phyloP scores from a whole-genome alignment of 1,284 basidiomycete species.

The Pseudozyma sp. region DNA sequence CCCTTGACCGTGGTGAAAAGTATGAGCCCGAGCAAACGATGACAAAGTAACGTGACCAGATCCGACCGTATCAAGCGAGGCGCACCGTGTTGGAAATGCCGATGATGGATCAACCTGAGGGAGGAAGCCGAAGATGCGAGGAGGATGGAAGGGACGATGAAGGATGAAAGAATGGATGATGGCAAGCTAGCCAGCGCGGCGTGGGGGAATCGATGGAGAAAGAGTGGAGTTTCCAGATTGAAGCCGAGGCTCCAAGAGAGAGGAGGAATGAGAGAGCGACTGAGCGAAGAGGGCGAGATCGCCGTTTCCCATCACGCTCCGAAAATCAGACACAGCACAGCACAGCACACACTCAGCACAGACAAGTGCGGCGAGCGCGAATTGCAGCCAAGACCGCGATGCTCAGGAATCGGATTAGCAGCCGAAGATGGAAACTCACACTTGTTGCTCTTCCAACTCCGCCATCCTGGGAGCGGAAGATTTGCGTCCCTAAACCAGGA shows the following conservation, averaged over 20 bases:
- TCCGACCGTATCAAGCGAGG: constrained; percentile 12
- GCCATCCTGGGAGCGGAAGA: too few relatives aligned
- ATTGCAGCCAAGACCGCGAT: too few relatives aligned
- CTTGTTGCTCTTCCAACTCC: too few relatives aligned
- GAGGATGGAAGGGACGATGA: neutral
- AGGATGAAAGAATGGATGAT: constrained; percentile 1
- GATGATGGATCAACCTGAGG: neutral
- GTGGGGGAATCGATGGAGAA: neutral
- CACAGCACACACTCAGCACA: neutral
- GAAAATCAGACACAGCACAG: neutral
- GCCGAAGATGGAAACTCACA: too few relatives aligned
- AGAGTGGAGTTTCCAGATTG: neutral
- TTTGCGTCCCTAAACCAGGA: too few relatives aligned
- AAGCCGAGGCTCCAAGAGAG: neutral
- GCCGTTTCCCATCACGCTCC: neutral
- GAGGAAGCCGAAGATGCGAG: neutral
- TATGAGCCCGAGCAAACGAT: neutral
- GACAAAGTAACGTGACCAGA: neutral
- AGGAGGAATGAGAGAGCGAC: neutral
- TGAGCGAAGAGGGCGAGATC: neutral
- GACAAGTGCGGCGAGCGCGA: too few relatives aligned
- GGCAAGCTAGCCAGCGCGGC: neutral
- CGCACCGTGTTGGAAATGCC: neutral
- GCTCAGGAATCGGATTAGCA: too few relatives aligned
- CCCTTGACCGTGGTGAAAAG: constrained; percentile 4